A percentile compares a stretch with the other conserved stretches of the same genome.
Conservation (phyloP, 345 rosid species). For the Murraya koenigii region DNA sequence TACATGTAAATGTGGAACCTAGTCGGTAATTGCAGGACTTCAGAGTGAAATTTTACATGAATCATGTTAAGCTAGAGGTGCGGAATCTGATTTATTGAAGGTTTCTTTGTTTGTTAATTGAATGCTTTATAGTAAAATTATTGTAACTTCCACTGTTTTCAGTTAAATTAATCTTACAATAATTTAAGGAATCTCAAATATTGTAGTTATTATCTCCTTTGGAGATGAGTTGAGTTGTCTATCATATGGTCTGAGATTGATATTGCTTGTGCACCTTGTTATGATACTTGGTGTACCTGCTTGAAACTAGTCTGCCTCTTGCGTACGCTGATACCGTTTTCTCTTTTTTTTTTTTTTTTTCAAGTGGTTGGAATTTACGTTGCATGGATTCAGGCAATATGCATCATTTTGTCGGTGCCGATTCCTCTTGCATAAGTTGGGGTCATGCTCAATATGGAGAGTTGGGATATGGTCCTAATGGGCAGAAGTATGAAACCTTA, state of each 20-base stretch:
- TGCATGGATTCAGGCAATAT: constrained; percentile 97
- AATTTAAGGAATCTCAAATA: background rate
- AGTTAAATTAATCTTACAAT: background rate
- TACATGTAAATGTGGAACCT: background rate
- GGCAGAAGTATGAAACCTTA: constrained; percentile 66
- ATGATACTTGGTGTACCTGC: background rate
- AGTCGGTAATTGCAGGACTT: background rate
- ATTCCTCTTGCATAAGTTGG: constrained; percentile 97
- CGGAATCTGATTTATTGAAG: constrained; percentile 1
- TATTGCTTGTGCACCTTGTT: background rate
- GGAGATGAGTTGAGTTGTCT: background rate
- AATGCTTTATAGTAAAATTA: background rate
- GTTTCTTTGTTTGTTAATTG: background rate
- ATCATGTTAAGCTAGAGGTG: background rate
- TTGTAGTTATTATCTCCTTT: background rate
- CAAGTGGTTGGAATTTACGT: constrained; percentile 93
- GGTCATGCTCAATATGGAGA: constrained; percentile 95
- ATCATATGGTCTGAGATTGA: background rate
- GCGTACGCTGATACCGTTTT: background rate
- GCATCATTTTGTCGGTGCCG: constrained; percentile 99
- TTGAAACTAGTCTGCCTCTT: background rate
- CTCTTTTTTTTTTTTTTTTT: constrained; percentile 6
- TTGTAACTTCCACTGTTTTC: background rate
- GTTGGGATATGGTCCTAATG: constrained; percentile 91
- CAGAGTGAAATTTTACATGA: background rate